Evolutionary conservation across 2,329 filamentous ascomycete species (phyloP), one percentile per base, ranked within the genome.

Genomic region (Epicoccum nigrum): DNA sequence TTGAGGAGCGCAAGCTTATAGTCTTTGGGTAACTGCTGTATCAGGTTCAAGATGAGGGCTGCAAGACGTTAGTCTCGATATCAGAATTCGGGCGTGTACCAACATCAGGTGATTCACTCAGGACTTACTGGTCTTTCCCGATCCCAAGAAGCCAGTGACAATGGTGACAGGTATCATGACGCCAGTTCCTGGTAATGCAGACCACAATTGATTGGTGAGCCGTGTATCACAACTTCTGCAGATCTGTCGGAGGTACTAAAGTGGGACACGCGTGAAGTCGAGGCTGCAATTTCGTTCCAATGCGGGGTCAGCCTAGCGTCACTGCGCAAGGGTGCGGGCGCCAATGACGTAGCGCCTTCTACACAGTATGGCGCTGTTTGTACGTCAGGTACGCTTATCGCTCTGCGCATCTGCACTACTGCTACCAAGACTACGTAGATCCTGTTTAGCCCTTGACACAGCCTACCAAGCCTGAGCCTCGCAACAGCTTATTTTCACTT

Each of bases 1-100:
- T 99, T 99, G 47, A 99, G 84, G 13, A 99, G 86, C 2, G 93
- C 94, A 59, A 99, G 89, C 51, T 88, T 89, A 84, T 99, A 97
- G 59, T 86, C 88, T 45, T 82, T 76, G n/a, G 87, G 86, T 12
- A 99, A 87, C 77, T 99, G 94, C 0, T 92, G 92, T 60, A 97
- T 83, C 11, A 99, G 88, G 75, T 94, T 94, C 56, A 99, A 86
- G 59, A 99, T 92, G 51, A 99, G 82, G 2, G 94, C 70, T 73
- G 43, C 5, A 23, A 11, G 17, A 19, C 4, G 17, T 52, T 21
- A 40, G 47, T 17, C 16, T 19, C 8, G 23, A 31, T 23, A 27
- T 23, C 9, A 30, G 33, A 41, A 13, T 34, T 15, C 32, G 45
- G 34, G 38, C 32, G 27, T 32, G 34, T 28, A 47, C 33, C 43